Evolutionary conservation across 352 stramenopile genomes (phyloP).

Genomic region (Phytophthora hybrid): DNA sequence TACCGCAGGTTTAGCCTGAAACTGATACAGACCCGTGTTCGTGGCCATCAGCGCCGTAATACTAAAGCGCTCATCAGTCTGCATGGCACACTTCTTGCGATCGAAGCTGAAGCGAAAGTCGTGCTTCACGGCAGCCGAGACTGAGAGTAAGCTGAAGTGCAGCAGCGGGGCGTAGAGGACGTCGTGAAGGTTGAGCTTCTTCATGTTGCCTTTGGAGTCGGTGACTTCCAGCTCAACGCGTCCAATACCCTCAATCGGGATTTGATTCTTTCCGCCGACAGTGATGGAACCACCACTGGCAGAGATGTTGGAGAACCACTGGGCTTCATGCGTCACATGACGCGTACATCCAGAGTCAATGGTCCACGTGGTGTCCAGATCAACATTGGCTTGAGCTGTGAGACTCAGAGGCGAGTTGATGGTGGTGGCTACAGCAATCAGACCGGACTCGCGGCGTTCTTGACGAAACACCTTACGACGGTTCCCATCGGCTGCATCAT

Average conservation of each 20-base stretch:
- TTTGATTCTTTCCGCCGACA: constrained; percentile 11
- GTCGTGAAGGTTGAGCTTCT: constrained; percentile 13
- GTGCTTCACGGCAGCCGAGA: constrained; percentile 8
- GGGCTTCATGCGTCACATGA: constrained; percentile 22
- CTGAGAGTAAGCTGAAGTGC: constrained; percentile 13
- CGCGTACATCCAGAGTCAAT: constrained; percentile 23
- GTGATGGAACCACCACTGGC: constrained; percentile 20
- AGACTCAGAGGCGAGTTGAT: neutral
- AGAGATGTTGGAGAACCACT: constrained; percentile 19
- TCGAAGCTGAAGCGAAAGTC: constrained; percentile 22
- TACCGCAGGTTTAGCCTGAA: constrained; percentile 9
- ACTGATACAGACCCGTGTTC: constrained; percentile 20
- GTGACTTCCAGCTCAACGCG: constrained; percentile 24
- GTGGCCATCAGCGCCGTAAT: constrained; percentile 11
- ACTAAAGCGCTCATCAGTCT: constrained; percentile 20
- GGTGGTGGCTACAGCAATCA: constrained; percentile 10
- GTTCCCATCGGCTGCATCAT: neutral
- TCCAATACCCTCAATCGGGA: constrained; percentile 13
- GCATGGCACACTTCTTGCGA: constrained; percentile 6
- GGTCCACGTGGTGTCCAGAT: neutral
- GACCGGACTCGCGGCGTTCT: neutral
- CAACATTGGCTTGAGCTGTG: neutral
- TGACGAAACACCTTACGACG: constrained; percentile 6
- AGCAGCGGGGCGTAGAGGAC: constrained; percentile 6
- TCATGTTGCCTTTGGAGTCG: constrained; percentile 25